A percentile compares a stretch with the other conserved stretches of the same genome.
Evolutionary conservation across 306 rosid species (phyloP).

Genomic region (Malus sylvestris): DNA sequence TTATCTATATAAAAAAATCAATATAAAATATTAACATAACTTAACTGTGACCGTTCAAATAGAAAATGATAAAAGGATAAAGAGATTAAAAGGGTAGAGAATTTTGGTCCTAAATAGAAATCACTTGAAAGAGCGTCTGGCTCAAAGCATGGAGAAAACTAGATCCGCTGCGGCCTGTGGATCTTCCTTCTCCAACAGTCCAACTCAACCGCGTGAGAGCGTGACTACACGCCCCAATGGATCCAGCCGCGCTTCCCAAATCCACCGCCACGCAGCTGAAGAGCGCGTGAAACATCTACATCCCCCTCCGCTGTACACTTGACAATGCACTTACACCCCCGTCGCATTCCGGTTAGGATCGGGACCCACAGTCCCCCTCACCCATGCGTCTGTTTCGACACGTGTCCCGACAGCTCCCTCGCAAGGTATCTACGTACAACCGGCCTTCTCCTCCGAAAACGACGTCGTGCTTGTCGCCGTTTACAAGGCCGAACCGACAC

Average conservation of each 20-base stretch:
- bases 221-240: neutral
- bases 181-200: neutral
- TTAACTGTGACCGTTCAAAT: too few species aligned
- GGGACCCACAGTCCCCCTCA: neutral
- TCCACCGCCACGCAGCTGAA: neutral
- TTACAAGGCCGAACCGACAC: conserved; percentile 29
- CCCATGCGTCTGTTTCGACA: conserved; percentile 5
- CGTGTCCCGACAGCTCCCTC: conserved; percentile 6
- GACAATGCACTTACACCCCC: neutral
- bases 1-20: too few species aligned
- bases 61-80: too few species aligned
- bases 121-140: neutral
- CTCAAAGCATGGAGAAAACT: neutral
- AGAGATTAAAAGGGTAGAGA: too few species aligned
- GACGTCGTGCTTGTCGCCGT: neutral
- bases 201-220: neutral
- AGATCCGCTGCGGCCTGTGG: neutral
- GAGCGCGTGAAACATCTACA: neutral
- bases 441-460: neutral
- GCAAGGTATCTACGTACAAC: neutral
- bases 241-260: neutral
- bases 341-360: neutral
- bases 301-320: neutral
- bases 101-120: neutral
- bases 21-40: too few species aligned